A percentile compares a stretch with the other conserved stretches of the same genome.
These are phyloP conservation scores for Phascolomyces articulosus DNA, from an alignment of 371 early-diverging fungal genomes.

Conservation along the genomic window DNA sequence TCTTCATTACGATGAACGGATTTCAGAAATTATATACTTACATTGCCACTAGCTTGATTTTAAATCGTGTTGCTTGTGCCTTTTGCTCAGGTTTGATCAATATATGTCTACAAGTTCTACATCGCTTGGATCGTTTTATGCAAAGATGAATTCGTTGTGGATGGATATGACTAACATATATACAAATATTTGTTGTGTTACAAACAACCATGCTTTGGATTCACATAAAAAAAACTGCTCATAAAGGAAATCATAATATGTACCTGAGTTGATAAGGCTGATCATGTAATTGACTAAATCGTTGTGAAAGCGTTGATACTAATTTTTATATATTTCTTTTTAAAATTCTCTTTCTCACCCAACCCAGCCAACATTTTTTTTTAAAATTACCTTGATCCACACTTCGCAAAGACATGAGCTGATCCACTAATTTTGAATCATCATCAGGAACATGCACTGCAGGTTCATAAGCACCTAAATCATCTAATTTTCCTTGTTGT, in stretches of 20 bases:
- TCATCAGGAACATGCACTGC: conserved; percentile 52
- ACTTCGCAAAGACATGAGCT: conserved; percentile 47
- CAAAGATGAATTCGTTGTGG: conserved; percentile 90
- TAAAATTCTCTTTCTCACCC: no score
- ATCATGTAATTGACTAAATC: conserved; percentile 69
- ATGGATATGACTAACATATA: conserved; percentile 43
- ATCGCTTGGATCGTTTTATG: conserved; percentile 85
- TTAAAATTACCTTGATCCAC: conserved; percentile 38
- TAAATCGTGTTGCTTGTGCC: conserved; percentile 84
- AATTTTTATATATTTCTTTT: not conserved
- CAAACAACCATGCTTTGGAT: not conserved
- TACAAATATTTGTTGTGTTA: no score
- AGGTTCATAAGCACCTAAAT: conserved; percentile 52
- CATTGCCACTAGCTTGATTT: conserved; percentile 87
- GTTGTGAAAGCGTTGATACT: conserved; percentile 73
- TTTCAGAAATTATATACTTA: not conserved
- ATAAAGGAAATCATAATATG: conserved; percentile 11
- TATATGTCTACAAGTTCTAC: conserved; percentile 85
- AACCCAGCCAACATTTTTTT: no score
- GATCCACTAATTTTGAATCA: conserved; percentile 47
- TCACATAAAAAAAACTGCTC: not conserved
- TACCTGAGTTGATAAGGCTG: conserved; percentile 62
- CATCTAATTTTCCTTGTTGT: conserved; percentile 47
- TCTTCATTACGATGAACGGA: no score
- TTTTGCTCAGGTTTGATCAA: conserved; percentile 92